A percentile compares a stretch with the other conserved stretches of the same genome.
Conservation (phyloP, 495 filamentous ascomycete species). For the Penicilliopsis zonata region DNA sequence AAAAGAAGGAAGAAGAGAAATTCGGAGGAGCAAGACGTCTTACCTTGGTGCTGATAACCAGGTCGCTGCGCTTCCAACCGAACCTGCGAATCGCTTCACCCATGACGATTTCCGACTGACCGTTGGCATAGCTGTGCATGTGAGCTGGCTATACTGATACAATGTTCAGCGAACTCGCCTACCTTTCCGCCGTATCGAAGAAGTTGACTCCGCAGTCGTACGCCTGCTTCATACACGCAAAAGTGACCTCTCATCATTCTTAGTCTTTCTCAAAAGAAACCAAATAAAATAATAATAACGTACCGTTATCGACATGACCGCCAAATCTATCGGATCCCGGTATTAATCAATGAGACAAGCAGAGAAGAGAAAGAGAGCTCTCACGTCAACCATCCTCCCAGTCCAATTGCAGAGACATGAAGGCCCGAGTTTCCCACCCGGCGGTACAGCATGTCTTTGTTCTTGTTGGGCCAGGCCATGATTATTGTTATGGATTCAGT, state of each 20-base stretch:
- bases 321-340: conserved; percentile 10
- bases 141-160: too few species aligned
- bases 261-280: too few species aligned
- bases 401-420: conserved; percentile 54
- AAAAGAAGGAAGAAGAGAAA: too few species aligned
- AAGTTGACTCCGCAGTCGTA: conserved; percentile 70
- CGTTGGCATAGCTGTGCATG: conserved; percentile 45
- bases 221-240: conserved; percentile 60
- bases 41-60: conserved; percentile 80
- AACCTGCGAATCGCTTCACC: conserved; percentile 51
- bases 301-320: conserved; percentile 13
- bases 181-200: conserved; percentile 43
- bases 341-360: too few species aligned
- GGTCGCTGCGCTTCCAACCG: conserved; percentile 62
- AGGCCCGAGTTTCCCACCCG: conserved; percentile 56
- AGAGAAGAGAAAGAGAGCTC: too few species aligned
- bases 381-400: conserved; percentile 47
- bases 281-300: too few species aligned
- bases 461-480: conserved; percentile 18
- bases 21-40: too few species aligned
- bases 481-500: not conserved
- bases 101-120: conserved; percentile 64
- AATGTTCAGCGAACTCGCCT: too few species aligned
- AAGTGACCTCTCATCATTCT: conserved; percentile 48
- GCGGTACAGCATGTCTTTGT: conserved; percentile 51